Conservation (phyloP, 495 filamentous ascomycete genomes). For the Penicillium ucsense region DNA sequence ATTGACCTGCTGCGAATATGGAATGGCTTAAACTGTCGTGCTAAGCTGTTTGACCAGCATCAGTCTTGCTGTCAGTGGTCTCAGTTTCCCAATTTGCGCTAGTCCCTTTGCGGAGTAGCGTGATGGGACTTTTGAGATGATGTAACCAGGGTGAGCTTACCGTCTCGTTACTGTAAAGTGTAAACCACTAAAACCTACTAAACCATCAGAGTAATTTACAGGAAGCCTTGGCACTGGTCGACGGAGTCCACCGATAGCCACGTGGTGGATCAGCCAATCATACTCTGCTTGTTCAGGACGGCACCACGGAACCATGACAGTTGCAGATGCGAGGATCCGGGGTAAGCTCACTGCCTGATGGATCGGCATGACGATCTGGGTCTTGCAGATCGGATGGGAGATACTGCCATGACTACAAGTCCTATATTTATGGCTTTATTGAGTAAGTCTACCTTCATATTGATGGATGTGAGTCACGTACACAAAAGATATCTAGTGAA, state of each 20-base stretch:
- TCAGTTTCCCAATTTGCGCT: constrained; percentile 3
- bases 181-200: neutral
- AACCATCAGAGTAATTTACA: no score
- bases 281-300: neutral
- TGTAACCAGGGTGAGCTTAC: constrained; percentile 1
- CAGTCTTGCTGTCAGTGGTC: neutral
- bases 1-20: neutral
- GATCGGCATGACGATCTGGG: neutral
- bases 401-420: neutral
- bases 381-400: neutral
- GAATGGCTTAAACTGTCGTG: no score
- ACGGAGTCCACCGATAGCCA: constrained; percentile 10
- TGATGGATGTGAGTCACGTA: no score
- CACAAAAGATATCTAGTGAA: no score
- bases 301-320: constrained; percentile 1
- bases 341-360: constrained; percentile 4
- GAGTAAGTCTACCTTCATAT: no score
- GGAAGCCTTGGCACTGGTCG: no score
- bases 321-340: constrained; percentile 10
- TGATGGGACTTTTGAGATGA: neutral
- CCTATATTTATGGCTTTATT: no score
- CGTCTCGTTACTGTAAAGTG: neutral
- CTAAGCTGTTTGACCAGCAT: neutral
- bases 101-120: constrained; percentile 1
- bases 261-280: constrained; percentile 7